Evolutionary conservation across 2,329 filamentous ascomycete genomes (phyloP).

Genomic region (Pezicula radicicola): DNA sequence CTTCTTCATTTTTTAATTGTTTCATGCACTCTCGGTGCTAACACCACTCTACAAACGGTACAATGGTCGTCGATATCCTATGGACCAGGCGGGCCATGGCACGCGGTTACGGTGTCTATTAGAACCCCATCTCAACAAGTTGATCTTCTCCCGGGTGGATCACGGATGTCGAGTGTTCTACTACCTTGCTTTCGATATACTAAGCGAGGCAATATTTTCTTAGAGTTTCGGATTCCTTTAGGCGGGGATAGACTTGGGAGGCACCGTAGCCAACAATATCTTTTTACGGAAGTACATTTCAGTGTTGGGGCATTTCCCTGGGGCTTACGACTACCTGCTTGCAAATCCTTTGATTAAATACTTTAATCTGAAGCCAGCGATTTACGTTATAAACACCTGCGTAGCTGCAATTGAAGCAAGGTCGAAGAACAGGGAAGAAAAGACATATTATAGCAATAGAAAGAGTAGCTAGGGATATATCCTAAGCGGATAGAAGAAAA

Average conservation of each 20-base stretch:
- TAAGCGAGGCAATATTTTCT: slow-evolving; percentile 28
- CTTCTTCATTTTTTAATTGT: too few relatives aligned
- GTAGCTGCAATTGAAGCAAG: slow-evolving; percentile 25
- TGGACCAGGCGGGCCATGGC: neutral
- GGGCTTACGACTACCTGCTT: slow-evolving; percentile 29
- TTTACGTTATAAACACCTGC: slow-evolving; percentile 32
- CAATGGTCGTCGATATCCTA: neutral
- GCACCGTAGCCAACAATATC: slow-evolving; percentile 29
- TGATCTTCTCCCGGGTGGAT: neutral
- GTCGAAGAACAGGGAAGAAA: slow-evolving; percentile 26
- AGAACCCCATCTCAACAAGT: neutral
- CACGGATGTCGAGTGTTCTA: slow-evolving; percentile 1
- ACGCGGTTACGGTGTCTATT: neutral
- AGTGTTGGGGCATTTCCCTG: slow-evolving; percentile 28
- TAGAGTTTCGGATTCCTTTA: slow-evolving; percentile 29
- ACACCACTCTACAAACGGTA: too few relatives aligned
- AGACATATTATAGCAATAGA: slow-evolving; percentile 33
- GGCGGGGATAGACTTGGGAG: slow-evolving; percentile 26
- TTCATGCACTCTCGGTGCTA: too few relatives aligned
- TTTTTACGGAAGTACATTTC: slow-evolving; percentile 25
- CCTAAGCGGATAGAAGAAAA: slow-evolving; percentile 27
- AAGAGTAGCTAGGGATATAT: slow-evolving; percentile 23
- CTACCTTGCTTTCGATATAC: slow-evolving; percentile 29
- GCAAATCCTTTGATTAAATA: slow-evolving; percentile 32
- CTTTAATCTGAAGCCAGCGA: slow-evolving; percentile 27